Evolutionary conservation across 2,329 filamentous ascomycete genomes (phyloP), one percentile per base, ranked within the genome.

Genomic region (Botrytis elliptica): DNA sequence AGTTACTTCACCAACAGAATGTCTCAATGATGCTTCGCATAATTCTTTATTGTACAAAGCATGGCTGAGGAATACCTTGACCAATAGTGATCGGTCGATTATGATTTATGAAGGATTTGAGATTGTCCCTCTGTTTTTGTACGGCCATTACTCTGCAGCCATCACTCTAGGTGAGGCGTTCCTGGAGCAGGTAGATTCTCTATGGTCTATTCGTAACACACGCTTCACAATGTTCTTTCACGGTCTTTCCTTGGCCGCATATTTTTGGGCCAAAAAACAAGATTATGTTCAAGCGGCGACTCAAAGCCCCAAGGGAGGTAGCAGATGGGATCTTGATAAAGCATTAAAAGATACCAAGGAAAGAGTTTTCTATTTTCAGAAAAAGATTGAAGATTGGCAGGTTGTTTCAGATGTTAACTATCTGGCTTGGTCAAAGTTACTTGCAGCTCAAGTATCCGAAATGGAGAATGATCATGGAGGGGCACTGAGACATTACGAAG

Each of bases 11-110:
- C 70, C 81, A 6, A 79, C 84, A 0, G 84, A 86, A 29, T 85
- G 94, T 18, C 87, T 95, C 84, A 88, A 86, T 59, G 92, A 95
- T 76, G 85, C 88, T n/a, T 85, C 89, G 63, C 92, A 95, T 78
- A 86, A 88, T 72, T 85, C 88, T 1, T 77, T 81, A 2, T 81
- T 82, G 2, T 92, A 91, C 82, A 90, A 86, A 86, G 86, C 82
- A 65, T 93, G 88, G 89, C 83, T 87, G 70, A 83, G 74, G 79
- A 83, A 80, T 55, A 87, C 82, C 77, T 87, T 83, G 59, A 85
- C 81, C 55, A 74, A 91, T 77, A 89, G 88, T 49, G 88, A 90
- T 70, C 85, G 91, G 44, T 89, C 92, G 1, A 82, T 90, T 52
- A 84, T 91, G 1, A 85, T 93, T 68, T 95, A 95, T 81, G 87